Percentiles rank a stretch among this genome's conserved stretches.
These are phyloP conservation scores for Vigna nakashimae DNA, from an alignment of 306 rosid genomes.

Conservation along the genomic window DNA sequence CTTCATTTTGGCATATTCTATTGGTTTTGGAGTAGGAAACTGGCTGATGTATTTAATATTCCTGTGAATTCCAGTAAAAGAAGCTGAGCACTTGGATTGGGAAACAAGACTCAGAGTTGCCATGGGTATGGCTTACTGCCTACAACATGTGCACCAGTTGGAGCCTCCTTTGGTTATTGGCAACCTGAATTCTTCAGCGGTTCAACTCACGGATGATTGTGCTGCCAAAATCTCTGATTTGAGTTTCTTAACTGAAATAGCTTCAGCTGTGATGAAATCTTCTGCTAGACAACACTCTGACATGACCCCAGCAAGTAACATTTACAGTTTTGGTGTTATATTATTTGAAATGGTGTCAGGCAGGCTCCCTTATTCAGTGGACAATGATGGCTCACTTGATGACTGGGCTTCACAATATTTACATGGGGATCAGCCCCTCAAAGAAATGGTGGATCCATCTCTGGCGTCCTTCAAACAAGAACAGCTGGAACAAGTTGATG, in stretches of 20 bases:
- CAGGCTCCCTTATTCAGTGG: slow-evolving; percentile 71
- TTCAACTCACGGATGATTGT: slow-evolving; percentile 81
- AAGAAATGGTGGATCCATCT: slow-evolving; percentile 76
- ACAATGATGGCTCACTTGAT: slow-evolving; percentile 52
- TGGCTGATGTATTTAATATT: slow-evolving; percentile 36
- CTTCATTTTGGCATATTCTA: not conserved
- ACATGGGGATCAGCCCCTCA: slow-evolving; percentile 54
- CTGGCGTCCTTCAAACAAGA: slow-evolving; percentile 66
- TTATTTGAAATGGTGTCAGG: slow-evolving; percentile 86
- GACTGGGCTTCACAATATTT: slow-evolving; percentile 78
- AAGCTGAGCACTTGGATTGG: slow-evolving; percentile 98
- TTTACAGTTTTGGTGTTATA: slow-evolving; percentile 81
- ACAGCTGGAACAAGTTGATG: slow-evolving; percentile 64
- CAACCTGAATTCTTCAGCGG: slow-evolving; percentile 67
- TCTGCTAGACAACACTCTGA: slow-evolving; percentile 42
- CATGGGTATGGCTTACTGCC: slow-evolving; percentile 87
- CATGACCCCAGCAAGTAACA: slow-evolving; percentile 58
- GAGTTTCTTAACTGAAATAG: slow-evolving; percentile 64
- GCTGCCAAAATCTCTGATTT: slow-evolving; percentile 79
- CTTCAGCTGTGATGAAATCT: slow-evolving; percentile 47
- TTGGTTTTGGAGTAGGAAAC: slow-evolving; percentile 41
- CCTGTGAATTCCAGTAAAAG: slow-evolving; percentile 69
- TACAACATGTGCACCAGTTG: slow-evolving; percentile 81
- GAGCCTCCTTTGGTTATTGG: slow-evolving; percentile 67
- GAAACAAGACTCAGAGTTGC: slow-evolving; percentile 76